A percentile compares a stretch with the other conserved stretches of the same genome.
phyloP scores from a whole-genome alignment of 306 rosid species.

The Trifolium pratense region DNA sequence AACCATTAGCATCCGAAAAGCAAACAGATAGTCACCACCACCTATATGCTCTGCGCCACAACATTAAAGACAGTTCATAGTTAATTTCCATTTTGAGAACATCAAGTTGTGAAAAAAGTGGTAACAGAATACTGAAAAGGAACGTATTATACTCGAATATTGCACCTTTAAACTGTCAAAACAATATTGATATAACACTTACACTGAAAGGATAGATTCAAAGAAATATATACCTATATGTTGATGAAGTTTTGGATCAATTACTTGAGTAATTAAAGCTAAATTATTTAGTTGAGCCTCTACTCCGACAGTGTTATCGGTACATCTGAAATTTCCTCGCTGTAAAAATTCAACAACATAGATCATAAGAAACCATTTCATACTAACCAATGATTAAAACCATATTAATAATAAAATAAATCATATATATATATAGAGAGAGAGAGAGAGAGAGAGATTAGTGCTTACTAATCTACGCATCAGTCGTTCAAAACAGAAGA shows the following conservation, averaged over 20 bases:
- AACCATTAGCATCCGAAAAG: conserved; percentile 99
- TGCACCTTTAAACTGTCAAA: not conserved
- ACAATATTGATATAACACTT: not conserved
- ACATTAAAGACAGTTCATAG: conserved; percentile 28
- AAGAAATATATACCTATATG: conserved; percentile 82
- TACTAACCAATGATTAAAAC: not conserved
- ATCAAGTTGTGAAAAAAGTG: conserved; percentile 2
- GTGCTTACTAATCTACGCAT: conserved; percentile 86
- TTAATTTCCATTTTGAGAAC: conserved; percentile 38
- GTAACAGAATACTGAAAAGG: not conserved
- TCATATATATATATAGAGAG: too few species aligned
- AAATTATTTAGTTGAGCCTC: conserved; percentile 79
- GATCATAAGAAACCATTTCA: conserved; percentile 40
- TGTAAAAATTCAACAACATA: conserved; percentile 46
- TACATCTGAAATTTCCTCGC: conserved; percentile 98
- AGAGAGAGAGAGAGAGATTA: conserved; percentile 20
- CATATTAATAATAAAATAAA: not conserved
- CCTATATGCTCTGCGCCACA: conserved; percentile 79
- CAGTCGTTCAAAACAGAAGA: conserved; percentile 95
- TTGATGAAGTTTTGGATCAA: conserved; percentile 96
- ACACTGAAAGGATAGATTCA: not conserved
- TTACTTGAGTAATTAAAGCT: conserved; percentile 86
- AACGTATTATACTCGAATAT: not conserved
- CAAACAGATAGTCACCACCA: conserved; percentile 95
- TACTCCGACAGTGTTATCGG: conserved; percentile 84